phyloP scores from a whole-genome alignment of 176 grass and related monocot species.

The Zoysia pacifica region DNA sequence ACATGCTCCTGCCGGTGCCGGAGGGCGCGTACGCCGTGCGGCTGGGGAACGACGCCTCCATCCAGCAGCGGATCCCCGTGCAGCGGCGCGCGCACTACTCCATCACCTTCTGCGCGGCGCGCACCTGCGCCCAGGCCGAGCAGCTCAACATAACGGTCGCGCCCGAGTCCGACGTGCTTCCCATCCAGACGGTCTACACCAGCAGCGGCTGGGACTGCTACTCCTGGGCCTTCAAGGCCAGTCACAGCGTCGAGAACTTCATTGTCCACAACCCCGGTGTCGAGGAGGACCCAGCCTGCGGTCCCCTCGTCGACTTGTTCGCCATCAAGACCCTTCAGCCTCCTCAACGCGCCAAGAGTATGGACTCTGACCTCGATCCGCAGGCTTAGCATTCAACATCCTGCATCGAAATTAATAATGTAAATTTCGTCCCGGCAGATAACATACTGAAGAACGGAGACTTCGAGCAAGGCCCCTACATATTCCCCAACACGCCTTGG shows the following conservation, averaged over 20 bases:
- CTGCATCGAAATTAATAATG: background rate
- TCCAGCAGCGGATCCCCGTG: conserved; percentile 51
- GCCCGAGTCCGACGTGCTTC: conserved; percentile 44
- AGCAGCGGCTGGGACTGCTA: conserved; percentile 71
- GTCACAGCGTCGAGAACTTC: conserved; percentile 2
- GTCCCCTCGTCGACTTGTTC: conserved; percentile 53
- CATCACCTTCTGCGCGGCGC: conserved; percentile 65
- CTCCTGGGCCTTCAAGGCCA: conserved; percentile 55
- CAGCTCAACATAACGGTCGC: conserved; percentile 51
- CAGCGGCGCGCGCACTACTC: conserved; percentile 47
- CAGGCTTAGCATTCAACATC: background rate
- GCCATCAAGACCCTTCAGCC: conserved; percentile 39
- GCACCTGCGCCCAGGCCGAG: conserved; percentile 69
- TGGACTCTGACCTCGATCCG: background rate
- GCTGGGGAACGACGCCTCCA: conserved; percentile 56
- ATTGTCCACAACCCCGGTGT: conserved; percentile 53
- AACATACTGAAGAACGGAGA: conserved; percentile 63
- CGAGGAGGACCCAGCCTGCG: conserved; percentile 53
- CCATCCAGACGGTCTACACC: conserved; percentile 63
- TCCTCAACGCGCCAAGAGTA: conserved; percentile 39
- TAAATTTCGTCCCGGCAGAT: background rate
- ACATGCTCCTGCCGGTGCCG: conserved; percentile 66
- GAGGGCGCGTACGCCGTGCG: conserved; percentile 62
- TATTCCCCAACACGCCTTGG: conserved; percentile 42
- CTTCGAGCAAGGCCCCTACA: conserved; percentile 70